Evolutionary conservation across 2,329 filamentous ascomycete genomes (phyloP).

Genomic region (Colletotrichum sp.): DNA sequence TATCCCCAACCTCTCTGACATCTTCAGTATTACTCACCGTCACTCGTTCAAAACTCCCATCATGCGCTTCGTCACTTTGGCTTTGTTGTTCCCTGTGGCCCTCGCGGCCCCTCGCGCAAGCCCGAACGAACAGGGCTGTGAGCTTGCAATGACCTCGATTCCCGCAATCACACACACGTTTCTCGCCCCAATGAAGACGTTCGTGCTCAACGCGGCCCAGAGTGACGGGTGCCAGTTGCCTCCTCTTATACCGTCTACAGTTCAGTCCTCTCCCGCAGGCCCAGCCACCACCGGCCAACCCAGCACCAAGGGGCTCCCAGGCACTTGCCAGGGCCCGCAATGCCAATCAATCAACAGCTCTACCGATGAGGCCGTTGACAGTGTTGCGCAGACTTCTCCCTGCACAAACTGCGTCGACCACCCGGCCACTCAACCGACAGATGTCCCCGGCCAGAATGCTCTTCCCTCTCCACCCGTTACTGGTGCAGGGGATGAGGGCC

Average conservation of each 20-base stretch:
- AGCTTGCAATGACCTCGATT: fast-evolving
- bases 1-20: not conserved
- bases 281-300: not conserved
- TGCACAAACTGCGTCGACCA: not conserved
- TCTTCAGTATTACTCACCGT: not conserved
- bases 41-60: not conserved
- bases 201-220: not conserved
- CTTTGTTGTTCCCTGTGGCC: not conserved
- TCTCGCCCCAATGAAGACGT: not conserved
- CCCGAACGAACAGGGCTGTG: not conserved
- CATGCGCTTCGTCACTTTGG: not conserved
- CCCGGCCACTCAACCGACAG: not conserved
- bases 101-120: not conserved
- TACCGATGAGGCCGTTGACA: not conserved
- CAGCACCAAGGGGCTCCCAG: not conserved
- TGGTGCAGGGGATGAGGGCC: not conserved
- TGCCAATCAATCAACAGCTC: not conserved
- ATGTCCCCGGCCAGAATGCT: not conserved
- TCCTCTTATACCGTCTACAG: not conserved
- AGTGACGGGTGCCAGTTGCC: not conserved
- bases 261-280: not conserved
- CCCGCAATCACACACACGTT: not conserved
- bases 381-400: not conserved
- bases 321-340: not conserved
- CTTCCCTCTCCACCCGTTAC: not conserved